Base-by-base conservation (phyloP, 345 rosid species). In the Cardamine occulta region DNA sequence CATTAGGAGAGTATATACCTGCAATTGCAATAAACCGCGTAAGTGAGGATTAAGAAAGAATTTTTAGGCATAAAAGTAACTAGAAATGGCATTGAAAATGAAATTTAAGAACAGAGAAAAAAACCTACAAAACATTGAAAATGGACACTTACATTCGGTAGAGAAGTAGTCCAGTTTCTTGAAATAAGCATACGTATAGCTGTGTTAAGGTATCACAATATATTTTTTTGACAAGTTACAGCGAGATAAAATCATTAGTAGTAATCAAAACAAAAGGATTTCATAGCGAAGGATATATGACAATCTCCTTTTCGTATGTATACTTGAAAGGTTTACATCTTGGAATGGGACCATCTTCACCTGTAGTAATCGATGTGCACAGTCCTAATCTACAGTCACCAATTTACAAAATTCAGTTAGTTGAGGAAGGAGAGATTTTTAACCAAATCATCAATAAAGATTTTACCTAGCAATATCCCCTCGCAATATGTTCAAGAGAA, bases 1-100 rank as follows among this genome's bases (percentile, higher is more conserved):
- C 96, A 78, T 94, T 91, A 24, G 98, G 97, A 67, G 98, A 94
- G 82, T 94, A 90, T 80, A 90, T 91, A 70, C 97, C 98, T 94
- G 82, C 10, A 35, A 7, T 8, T 2, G 39, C 3, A 35, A 8
- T 2, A 35, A 35, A 35, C 11, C 3, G 9, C 35, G 7, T 32
- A 32, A 6, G 39, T 0, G 0, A 35, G 11, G 39, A 35, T 35
- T 35, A 2, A 2, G 39, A 35, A 6, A 31, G 39, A 35, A 2
- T 8, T 35, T 34, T 51, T 3, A 44, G 18, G 12, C 17, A 35
- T 23, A 9, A 31, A n/a, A 31, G 4, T 18, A 51, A 8, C 28
- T 54, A 35, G 55, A 62, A 42, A 21, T 15, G 13, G 4, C 34
- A 4, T 37, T 8, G 11, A 18, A 66, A n/a, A 12, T 47, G 42